phyloP scores from a whole-genome alignment of 805 yeast species.

The Wickerhamomyces canadensis region DNA sequence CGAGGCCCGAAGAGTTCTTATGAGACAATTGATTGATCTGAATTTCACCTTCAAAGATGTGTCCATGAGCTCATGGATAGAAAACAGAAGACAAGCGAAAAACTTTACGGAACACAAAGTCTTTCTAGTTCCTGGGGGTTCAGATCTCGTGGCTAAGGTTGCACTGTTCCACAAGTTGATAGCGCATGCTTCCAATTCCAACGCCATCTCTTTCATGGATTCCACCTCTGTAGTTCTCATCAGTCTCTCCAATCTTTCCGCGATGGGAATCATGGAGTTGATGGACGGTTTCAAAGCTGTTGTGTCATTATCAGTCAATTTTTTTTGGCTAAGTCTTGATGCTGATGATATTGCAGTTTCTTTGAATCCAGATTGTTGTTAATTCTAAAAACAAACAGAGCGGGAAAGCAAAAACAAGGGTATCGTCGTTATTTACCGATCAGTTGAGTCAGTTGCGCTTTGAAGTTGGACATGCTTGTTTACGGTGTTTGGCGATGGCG shows the following conservation, averaged over 20 bases:
- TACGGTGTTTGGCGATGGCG: too few species aligned
- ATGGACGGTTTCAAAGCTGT: conserved; percentile 14
- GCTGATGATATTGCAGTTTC: conserved; percentile 15
- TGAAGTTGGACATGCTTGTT: conserved; percentile 11
- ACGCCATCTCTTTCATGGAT: conserved; percentile 13
- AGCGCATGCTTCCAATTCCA: conserved; percentile 23
- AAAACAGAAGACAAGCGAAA: conserved; percentile 27
- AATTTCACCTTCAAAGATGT: conserved; percentile 22
- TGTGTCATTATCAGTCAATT: conserved; percentile 11
- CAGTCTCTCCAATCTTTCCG: conserved; percentile 27
- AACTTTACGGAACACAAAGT: conserved; percentile 16
- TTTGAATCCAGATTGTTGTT: not conserved
- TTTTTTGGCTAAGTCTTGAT: conserved; percentile 7
- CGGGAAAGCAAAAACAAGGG: not conserved
- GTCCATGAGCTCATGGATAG: conserved; percentile 25
- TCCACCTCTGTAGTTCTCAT: conserved; percentile 20
- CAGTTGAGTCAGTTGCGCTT: conserved; percentile 15
- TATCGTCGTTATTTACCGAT: conserved; percentile 9
- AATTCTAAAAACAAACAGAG: not conserved
- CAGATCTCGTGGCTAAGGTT: conserved; percentile 23
- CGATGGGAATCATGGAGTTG: conserved; percentile 24
- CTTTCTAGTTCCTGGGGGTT: conserved; percentile 4
- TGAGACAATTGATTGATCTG: conserved; percentile 28
- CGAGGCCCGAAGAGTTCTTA: conserved; percentile 23
- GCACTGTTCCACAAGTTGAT: conserved; percentile 34